Evolutionary conservation across 1,139 yeast genomes (phyloP).

Genomic region (Debaryomycetaceae sp.): DNA sequence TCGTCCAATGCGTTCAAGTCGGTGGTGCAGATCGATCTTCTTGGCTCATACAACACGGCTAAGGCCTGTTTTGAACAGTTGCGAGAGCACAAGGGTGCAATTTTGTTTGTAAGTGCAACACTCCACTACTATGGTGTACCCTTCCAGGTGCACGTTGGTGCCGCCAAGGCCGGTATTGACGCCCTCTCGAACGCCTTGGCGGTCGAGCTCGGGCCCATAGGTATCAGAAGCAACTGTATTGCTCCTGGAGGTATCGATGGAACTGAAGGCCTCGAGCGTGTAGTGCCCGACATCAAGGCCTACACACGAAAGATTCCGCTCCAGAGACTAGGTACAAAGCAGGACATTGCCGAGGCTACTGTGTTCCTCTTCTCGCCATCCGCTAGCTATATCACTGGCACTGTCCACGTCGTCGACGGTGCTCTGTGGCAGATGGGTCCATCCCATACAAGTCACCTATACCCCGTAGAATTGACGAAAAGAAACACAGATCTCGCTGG

Average conservation of each 20-base stretch:
- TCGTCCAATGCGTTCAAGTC: conserved; percentile 84
- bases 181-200: conserved; percentile 80
- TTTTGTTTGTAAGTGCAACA: conserved; percentile 83
- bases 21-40: conserved; percentile 76
- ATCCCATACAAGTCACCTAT: conserved; percentile 20
- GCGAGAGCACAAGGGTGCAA: conserved; percentile 60
- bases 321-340: conserved; percentile 67
- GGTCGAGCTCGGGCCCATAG: conserved; percentile 85
- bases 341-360: conserved; percentile 84
- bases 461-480: conserved; percentile 30
- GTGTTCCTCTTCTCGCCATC: conserved; percentile 78
- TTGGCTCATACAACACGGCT: conserved; percentile 84
- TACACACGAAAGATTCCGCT: conserved; percentile 54
- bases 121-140: conserved; percentile 86
- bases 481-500: conserved; percentile 11
- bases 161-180: conserved; percentile 93
- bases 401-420: conserved; percentile 79
- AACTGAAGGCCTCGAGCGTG: conserved; percentile 75
- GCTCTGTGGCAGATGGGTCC: conserved; percentile 77
- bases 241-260: conserved; percentile 86
- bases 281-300: conserved; percentile 30
- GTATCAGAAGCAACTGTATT: conserved; percentile 73
- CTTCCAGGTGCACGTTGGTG: conserved; percentile 81
- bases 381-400: conserved; percentile 71
- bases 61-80: conserved; percentile 75